Base-by-base conservation (phyloP, 1,139 yeast genomes). In the Nakaseomyces kungkrabaensis region DNA sequence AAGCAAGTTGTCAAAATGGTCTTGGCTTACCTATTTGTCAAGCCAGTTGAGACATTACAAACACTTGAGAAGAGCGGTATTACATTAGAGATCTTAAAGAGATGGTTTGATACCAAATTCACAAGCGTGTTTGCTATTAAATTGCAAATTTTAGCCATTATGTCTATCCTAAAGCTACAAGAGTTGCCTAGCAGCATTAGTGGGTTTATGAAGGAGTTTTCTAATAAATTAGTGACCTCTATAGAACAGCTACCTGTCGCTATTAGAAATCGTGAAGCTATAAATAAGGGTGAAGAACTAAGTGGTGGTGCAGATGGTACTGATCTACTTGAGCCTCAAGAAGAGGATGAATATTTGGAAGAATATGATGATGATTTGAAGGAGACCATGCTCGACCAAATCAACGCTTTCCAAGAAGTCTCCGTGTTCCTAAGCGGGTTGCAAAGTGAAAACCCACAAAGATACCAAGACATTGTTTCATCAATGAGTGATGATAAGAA, bases 71-170 rank as follows among this genome's bases (percentile, higher is more conserved):
- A 75, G 36, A 61, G 65, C 26, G 72, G 75, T 24, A 71, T 73
- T 42, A 71, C 83, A 2, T 70, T 73, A 24, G 61, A 66, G 4
- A 75, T 88, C 51, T 76, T 89, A 56, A 73, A 72, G 34, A 67
- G 74, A 48, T 89, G 96, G 96, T 78, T 85, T 59, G 72, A 74
- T 45, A 73, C 80, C 7, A 69, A 69, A 36, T 75, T 87, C 56
- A 73, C 75, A 26, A 74, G 92, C 49, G 96, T 88, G 3, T 86
- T 81, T 60, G 95, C 87, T 59, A 74, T 86, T 62, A 89, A 88
- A 66, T 69, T 90, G 45, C 81, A 85, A 42, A 72, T 79, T 9
- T 63, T 88, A 55, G 90, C 94, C 0, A 69, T 85, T 48, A 66
- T 88, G 47, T 68, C 78, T 1, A 55, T 79, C 31, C 58, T 79